Base-by-base conservation (phyloP, 306 rosid species). In the Trifolium fragiferum region DNA sequence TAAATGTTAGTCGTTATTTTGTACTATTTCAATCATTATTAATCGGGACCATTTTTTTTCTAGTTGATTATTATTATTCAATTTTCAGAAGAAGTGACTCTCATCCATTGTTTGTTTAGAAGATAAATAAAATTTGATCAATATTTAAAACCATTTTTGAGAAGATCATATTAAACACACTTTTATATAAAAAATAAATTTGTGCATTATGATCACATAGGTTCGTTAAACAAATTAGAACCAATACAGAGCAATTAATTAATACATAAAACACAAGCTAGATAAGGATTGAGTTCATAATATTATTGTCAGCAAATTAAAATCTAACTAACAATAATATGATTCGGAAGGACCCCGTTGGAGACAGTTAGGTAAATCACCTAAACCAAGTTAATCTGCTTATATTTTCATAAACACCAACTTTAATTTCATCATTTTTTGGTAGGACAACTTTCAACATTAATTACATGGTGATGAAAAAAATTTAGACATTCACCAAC, bases 401-500 rank as follows among this genome's bases (percentile, higher is more conserved):
- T 75, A 11, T n/a, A 60, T 59, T n/a, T 50, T 47, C 38, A n/a
- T 27, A 25, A 55, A 62, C 65, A 19, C 62, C 10, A 38, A 27
- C 41, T 49, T 25, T 25, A 25, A 25, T 25, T 72, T 14, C 51
- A 76, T 76, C 68, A 76, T 76, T 66, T 25, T 25, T 25, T 25
- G 30, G 30, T 2, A 2, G 30, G 30, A 25, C 16, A 38, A 25
- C 50, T 47, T 71, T 13, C 51, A 76, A 72, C 68, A 77, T 82
- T 66, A 69, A 11, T 50, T 35, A 8, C 38, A 25, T 35, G 8
- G n/a, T 49, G 55, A 78, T 33, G 77, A 68, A 69, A 78, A 68
- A 49, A 61, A 60, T 68, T 44, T 51, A 49, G 68, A 82, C 76
- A 49, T 77, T 77, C 73, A 77, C 80, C 85, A 64, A 73, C 80